Evolutionary conservation across 108 stramenopile genomes (phyloP), one percentile per base, ranked within the genome.

Genomic region (Nitzschia sp.): DNA sequence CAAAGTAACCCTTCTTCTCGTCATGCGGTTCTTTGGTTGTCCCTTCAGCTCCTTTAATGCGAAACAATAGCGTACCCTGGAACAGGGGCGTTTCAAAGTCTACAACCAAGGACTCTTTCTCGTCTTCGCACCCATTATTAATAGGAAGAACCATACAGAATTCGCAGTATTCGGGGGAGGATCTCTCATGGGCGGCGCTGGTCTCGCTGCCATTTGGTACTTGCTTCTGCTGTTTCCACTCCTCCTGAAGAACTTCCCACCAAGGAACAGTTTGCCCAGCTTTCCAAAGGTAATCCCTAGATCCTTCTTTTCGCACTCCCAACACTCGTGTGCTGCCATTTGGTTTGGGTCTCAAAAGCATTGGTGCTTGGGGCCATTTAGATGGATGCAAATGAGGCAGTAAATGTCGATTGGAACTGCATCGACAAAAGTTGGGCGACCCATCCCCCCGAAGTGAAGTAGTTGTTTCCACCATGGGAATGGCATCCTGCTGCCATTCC

Each of bases 51-150:
- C 29, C 34, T 47, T 65, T 75, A 3, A 87, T 69, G 21, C 86
- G 74, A 57, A 87, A 54, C 25, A 82, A 59, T 5, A 71, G 58
- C 4, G 83, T 82, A 23, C 86, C 86, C 23, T 76, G 59, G 34
- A 87, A 87, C 21, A 64, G 46, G 32, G 71, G 54, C 2, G 72
- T 66, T 74, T 87, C 81, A 77, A 87, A 87, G 48, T 86, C 85
- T 17, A 83, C 65, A 1, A 86, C 79, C 32, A 82, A 34, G 46
- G 81, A 81, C 13, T 71, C 59, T 47, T 81, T 82, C 25, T 36
- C 25, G 17, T 55, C 31, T 46, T 86, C 85, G 18, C 24, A 59
- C 17, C 85, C 85, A 72, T 74, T 78, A 46, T 86, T 86, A 28
- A 86, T 81, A 4, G 85, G 85, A 18, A 86, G 64, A 35, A 74